These are phyloP conservation scores for Solanum medicagineum DNA, from an alignment of 257 asterid species.

Conservation along the genomic window DNA sequence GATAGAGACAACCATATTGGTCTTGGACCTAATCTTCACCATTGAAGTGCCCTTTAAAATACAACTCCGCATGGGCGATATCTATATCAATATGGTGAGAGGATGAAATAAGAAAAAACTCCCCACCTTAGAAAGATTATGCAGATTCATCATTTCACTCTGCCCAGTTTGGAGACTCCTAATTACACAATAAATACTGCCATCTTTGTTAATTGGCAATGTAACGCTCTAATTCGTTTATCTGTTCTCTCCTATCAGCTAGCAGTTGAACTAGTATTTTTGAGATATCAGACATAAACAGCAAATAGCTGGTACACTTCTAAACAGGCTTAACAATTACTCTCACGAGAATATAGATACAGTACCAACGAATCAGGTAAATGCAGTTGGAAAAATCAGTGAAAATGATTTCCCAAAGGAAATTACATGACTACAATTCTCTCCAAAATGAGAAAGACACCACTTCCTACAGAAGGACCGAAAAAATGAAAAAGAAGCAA, in stretches of 20 bases:
- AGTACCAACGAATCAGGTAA: not conserved
- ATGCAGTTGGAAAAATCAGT: not conserved
- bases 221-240: not conserved
- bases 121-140: not conserved
- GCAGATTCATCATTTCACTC: not conserved
- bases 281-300: not conserved
- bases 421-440: not conserved
- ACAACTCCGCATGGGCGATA: not conserved
- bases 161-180: not conserved
- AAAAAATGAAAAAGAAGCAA: not conserved
- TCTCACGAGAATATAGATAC: not conserved
- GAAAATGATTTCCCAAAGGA: not conserved
- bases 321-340: not conserved
- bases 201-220: not conserved
- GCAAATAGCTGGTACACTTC: not conserved
- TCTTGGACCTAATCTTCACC: not conserved
- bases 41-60: not conserved
- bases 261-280: not conserved
- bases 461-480: not conserved
- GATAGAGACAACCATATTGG: not conserved
- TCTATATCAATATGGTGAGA: not conserved
- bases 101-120: not conserved
- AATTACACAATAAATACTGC: not conserved
- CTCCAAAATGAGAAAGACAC: not conserved
- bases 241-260: not conserved